Percentiles rank a stretch among this genome's conserved stretches.
These are phyloP conservation scores for Cladosporium oxysporum DNA, from an alignment of 2,329 filamentous ascomycete genomes.

Conservation along the genomic window DNA sequence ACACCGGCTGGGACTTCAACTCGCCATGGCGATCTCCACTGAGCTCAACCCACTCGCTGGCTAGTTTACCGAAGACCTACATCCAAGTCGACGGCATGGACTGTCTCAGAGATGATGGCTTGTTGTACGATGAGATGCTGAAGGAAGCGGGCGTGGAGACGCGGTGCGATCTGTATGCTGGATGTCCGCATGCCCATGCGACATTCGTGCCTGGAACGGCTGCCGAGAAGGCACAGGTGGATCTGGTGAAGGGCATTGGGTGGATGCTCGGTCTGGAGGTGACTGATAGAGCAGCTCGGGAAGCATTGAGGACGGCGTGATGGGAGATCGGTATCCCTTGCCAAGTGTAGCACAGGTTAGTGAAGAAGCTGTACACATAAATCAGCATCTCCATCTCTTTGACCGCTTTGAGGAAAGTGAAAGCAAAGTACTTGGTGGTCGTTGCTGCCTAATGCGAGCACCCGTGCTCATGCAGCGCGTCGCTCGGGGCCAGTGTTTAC, in stretches of 20 bases:
- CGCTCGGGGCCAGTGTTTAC: background rate
- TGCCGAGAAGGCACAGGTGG: conserved; percentile 29
- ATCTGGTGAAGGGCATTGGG: conserved; percentile 35
- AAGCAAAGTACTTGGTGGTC: background rate
- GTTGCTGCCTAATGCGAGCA: background rate
- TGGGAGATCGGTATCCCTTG: background rate
- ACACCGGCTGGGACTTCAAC: conserved; percentile 11
- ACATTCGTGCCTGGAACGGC: conserved; percentile 36
- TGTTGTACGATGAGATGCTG: conserved; percentile 55
- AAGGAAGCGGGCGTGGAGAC: conserved; percentile 49
- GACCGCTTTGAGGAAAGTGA: background rate
- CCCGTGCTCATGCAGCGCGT: background rate
- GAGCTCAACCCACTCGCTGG: conserved; percentile 34
- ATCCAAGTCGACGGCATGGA: conserved; percentile 56
- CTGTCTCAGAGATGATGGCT: conserved; percentile 53
- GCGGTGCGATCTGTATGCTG: conserved; percentile 47
- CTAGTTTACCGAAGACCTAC: conserved; percentile 46
- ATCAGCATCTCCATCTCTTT: background rate
- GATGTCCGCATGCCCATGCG: conserved; percentile 47
- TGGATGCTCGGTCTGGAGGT: conserved; percentile 36
- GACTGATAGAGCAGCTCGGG: background rate
- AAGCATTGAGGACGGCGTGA: background rate
- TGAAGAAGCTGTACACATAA: background rate
- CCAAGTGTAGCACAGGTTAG: background rate
- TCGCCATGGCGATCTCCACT: conserved; percentile 34